Conservation (phyloP, 2,329 filamentous ascomycete genomes). For the Fusarium beomiforme region DNA sequence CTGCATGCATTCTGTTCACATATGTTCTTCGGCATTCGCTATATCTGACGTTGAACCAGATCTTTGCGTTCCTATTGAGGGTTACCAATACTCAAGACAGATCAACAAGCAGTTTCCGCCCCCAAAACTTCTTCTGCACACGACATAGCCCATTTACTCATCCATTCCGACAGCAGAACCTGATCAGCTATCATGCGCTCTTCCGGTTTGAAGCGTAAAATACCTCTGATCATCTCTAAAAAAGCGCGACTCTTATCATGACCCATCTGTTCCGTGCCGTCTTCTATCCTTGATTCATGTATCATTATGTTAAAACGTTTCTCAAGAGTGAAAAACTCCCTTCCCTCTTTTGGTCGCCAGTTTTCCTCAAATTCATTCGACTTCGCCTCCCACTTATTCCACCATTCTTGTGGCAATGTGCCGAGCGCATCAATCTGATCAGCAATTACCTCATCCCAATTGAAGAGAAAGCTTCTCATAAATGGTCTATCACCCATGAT, state of each 20-base stretch:
- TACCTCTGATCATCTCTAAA: background rate
- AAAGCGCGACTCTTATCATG: accelerated
- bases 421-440: accelerated
- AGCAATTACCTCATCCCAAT: accelerated
- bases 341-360: background rate
- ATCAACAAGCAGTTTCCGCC: background rate
- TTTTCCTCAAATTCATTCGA: background rate
- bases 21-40: no score
- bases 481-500: accelerated
- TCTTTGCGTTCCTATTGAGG: no score
- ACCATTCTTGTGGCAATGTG: accelerated
- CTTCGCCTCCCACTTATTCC: background rate
- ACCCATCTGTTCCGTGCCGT: background rate
- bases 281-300: background rate
- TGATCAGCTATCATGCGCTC: background rate
- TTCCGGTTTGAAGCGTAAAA: background rate
- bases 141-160: background rate
- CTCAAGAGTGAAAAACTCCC: background rate
- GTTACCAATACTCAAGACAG: no score
- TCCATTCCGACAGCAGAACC: background rate
- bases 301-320: background rate
- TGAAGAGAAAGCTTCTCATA: accelerated
- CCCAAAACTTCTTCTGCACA: background rate
- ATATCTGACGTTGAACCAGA: no score
- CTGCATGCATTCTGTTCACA: no score